Conservation (phyloP, 345 rosid species). For the Brassica juncea region DNA sequence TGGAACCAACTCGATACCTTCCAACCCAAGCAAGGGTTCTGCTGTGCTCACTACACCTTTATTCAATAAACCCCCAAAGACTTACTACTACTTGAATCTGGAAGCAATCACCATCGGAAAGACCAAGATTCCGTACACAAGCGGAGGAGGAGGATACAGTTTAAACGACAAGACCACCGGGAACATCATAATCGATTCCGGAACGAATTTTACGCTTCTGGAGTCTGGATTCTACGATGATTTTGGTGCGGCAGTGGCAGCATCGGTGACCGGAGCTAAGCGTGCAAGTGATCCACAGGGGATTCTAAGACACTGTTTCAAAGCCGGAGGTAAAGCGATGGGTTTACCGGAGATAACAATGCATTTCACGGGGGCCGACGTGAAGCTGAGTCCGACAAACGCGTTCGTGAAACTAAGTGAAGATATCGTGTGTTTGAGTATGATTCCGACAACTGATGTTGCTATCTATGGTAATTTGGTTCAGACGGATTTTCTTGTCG, state of each 20-base stretch:
- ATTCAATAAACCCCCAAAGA: constrained; percentile 32
- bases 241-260: constrained; percentile 40
- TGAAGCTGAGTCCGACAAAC: constrained; percentile 49
- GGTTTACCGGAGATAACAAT: constrained; percentile 50
- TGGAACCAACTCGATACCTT: constrained; percentile 41
- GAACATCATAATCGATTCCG: constrained; percentile 61
- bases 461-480: constrained; percentile 54
- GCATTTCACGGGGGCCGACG: constrained; percentile 54
- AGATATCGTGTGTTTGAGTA: constrained; percentile 43
- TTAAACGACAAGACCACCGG: constrained; percentile 28
- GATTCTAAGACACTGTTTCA: constrained; percentile 41
- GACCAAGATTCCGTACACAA: constrained; percentile 41
- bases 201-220: constrained; percentile 56
- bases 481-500: constrained; percentile 54
- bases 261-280: constrained; percentile 30
- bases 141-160: constrained; percentile 1
- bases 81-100: constrained; percentile 53
- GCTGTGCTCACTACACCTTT: constrained; percentile 48
- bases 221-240: constrained; percentile 41
- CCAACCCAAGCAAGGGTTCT: constrained; percentile 12
- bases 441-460: constrained; percentile 19
- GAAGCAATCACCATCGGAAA: constrained; percentile 63
- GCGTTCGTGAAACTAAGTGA: constrained; percentile 44
- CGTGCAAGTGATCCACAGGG: constrained; percentile 46
- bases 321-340: neutral